Evolutionary conservation across 352 stramenopile genomes (phyloP), one percentile per base, ranked within the genome.

Genomic region (Globisporangium emineosum): DNA sequence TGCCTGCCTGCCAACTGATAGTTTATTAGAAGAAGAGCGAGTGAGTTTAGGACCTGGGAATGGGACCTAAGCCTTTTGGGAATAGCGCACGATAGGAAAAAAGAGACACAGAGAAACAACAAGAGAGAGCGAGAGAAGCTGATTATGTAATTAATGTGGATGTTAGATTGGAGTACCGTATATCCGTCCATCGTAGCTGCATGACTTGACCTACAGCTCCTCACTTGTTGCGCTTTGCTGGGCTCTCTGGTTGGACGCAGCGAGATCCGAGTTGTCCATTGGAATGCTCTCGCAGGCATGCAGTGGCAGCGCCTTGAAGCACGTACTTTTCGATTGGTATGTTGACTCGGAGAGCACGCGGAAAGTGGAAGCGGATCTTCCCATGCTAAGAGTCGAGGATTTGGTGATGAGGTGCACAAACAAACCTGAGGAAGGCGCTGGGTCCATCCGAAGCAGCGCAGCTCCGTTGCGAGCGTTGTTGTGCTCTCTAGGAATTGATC

Each of bases 321-420:
- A 71, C 55, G 57, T 75, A 15, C 5, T 8, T 40, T 61, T 64
- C 13, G 60, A 60, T 1, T 54, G 12, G 47, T 75, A 75, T 2
- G 35, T 23, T 19, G 65, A 35, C 51, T 69, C 69, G 4, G 50
- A 47, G 19, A 75, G 69, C 60, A 72, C 65, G 57, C 69, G 69
- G 40, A 21, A 75, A 75, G 42, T 75, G 69, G 58, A 67, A 72
- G 2, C 69, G 69, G 58, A 75, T 75, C 65, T 72, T 75, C n/a
- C 17, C 54, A 3, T 50, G 8, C 12, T n/a, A n/a, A n/a, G n/a
- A n/a, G n/a, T n/a, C n/a, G 19, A 5, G 10, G 10, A 42, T 42
- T 42, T 42, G 3, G 3, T 42, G 35, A 4, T 5, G 35, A 42
- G 35, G 2, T 13, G 13, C 12, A 42, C 35, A 19, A 13, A 19